Base-by-base conservation (phyloP, 306 rosid species). In the Mimosa pudica region DNA sequence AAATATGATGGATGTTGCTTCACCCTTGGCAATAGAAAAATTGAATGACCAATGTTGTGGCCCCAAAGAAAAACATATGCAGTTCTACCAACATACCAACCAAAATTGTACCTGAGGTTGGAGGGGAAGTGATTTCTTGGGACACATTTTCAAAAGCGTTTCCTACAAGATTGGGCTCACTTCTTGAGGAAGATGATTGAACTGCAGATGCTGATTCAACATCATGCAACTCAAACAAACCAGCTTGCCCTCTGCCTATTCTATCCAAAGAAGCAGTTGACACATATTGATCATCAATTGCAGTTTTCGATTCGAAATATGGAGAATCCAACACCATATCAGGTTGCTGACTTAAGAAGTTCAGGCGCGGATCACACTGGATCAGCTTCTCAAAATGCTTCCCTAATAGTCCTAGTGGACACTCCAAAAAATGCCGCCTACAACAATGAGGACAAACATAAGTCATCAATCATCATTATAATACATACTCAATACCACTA, bases 331-430 rank as follows among this genome's bases (percentile, higher is more conserved):
- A 74, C 75, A 89, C 94, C 58, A 89, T 63, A 42, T 90, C 97
- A 8, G 84, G 88, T 69, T 85, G 93, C 52, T 90, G 96, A 77
- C 94, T 92, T 32, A 92, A 82, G 49, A 75, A 86, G 78, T 85
- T 85, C 81, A 92, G 93, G 64, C 97, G 93, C 20, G 93, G 93
- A 77, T 92, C 96, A 66, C 97, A 90, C 82, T 92, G 97, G 65
- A 92, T 76, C 49, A 92, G 96, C 87, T 89, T 92, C 86, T 92
- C 96, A 30, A 85, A 92, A 83, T 89, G 97, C 91, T 88, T 92
- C 60, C 93, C 93, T 7, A 90, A 70, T 58, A 85, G 49, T 75
- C 92, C 96, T 68, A 74, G 88, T 1, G 96, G 94, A 44, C 93
- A 92, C 84, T 88, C 87, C 77, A 92, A 70, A 78, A 88, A 89